Evolutionary conservation across 129 eudicot genomes (phyloP).

Genomic region (Artemisia argyi): DNA sequence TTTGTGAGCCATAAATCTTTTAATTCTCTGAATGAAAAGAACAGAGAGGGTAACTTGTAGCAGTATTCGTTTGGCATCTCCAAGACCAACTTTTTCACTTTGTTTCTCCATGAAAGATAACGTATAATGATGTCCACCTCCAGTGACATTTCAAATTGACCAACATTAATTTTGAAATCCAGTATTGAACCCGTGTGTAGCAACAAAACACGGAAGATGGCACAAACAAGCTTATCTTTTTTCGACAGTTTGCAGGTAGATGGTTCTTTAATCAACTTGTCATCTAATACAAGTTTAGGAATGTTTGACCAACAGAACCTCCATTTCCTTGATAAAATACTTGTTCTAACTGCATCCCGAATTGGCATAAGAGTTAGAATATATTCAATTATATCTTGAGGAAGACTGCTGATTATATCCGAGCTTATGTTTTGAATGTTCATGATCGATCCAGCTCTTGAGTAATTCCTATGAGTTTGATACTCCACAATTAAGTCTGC

Average conservation of each 20-base stretch:
- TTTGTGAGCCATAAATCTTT: background rate
- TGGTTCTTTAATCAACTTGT: background rate
- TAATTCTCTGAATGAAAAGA: conserved; percentile 18
- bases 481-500: too few species aligned
- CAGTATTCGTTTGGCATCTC: too few species aligned
- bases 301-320: conserved; percentile 20
- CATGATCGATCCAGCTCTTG: too few species aligned
- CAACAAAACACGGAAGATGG: too few species aligned
- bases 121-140: too few species aligned
- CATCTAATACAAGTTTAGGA: conserved; percentile 24
- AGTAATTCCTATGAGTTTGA: too few species aligned
- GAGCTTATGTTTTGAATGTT: background rate
- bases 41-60: conserved; percentile 15
- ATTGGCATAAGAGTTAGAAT: conserved; percentile 24
- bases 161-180: background rate
- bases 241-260: too few species aligned
- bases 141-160: too few species aligned
- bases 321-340: conserved; percentile 35
- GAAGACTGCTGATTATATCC: conserved; percentile 25
- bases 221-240: too few species aligned
- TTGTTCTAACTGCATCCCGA: conserved; percentile 33
- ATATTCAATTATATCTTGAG: background rate
- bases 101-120: background rate
- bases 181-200: too few species aligned
- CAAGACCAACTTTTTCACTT: conserved; percentile 7